These are phyloP conservation scores for Metarhizium rileyi DNA, from an alignment of 2,329 filamentous ascomycete genomes.

Conservation along the genomic window DNA sequence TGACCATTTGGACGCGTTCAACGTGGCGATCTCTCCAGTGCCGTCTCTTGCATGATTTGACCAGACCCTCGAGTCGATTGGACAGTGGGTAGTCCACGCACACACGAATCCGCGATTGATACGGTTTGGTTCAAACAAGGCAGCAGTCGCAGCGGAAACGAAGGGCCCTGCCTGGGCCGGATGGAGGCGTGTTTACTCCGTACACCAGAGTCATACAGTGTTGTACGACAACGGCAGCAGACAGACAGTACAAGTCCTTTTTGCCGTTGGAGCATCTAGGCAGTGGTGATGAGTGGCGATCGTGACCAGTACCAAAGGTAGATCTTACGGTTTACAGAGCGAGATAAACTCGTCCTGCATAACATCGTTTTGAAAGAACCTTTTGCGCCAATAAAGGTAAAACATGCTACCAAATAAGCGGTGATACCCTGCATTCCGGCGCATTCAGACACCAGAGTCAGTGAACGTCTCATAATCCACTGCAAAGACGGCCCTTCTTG, in stretches of 20 bases:
- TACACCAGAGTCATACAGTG: neutral
- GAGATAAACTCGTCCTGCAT: too few species aligned
- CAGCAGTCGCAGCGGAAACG: neutral
- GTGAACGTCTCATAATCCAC: too few species aligned
- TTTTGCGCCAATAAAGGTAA: neutral
- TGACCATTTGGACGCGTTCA: slow-evolving; percentile 11
- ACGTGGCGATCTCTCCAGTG: slow-evolving; percentile 15
- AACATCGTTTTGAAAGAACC: neutral
- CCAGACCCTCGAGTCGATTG: slow-evolving; percentile 10
- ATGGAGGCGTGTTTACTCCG: neutral
- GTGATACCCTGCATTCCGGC: neutral
- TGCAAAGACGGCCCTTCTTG: neutral
- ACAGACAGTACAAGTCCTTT: neutral
- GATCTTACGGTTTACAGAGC: too few species aligned
- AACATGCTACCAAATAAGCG: neutral
- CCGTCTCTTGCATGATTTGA: slow-evolving; percentile 14
- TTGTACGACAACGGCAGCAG: neutral
- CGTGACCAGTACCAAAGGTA: too few species aligned
- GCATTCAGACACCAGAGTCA: neutral
- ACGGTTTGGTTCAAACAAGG: neutral
- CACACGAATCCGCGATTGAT: slow-evolving; percentile 1
- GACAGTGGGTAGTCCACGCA: slow-evolving; percentile 1
- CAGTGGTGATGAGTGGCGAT: too few species aligned
- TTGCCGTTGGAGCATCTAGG: neutral
- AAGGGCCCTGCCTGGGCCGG: too few species aligned